Evolutionary conservation across 2,329 filamentous ascomycete species (phyloP), one percentile per base, ranked within the genome.

Genomic region (Orbilia oligospora): DNA sequence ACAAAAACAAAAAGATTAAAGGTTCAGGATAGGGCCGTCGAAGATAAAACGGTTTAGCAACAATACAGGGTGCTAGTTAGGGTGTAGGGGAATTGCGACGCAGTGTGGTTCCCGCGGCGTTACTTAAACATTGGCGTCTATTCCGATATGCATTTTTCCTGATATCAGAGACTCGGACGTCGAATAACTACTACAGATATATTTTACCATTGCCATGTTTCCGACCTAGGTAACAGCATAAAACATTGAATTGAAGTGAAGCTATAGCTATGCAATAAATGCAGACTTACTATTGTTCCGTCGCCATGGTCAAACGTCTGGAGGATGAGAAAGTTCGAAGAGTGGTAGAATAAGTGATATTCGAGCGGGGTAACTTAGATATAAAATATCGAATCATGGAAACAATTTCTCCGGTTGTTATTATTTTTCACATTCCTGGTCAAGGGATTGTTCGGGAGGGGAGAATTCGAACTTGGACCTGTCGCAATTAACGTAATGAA

Each of bases 241-340:
- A 14, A 20, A 20, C 16, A 44, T 3, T n/a, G 41, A 44, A 44
- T n/a, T 18, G 16, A 18, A 44, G 2, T n/a, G 4, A 1, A 46
- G 16, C 2, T 20, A 4, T 18, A 51, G 5, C 9, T 41, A 41
- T 20, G 3, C 8, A 51, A 51, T 51, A 10, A 30, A 3, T 20
- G n/a, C n/a, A 6, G 10, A 58, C 73, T 44, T 67, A 77, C 73
- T 77, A 77, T 63, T 77, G 73, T 71, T 77, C 73, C n/a, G 73
- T 77, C 6, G 67, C 58, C 73, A 77, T 77, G 49, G 73, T 67
- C 44, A 70, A 51, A 41, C 30, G 5, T 61, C 67, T 77, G 61
- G 73, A 65, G 22, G 61, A 41, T 38, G 58, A 27, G 51, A 65
- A 66, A 5, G 58, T 44, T n/a, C 63, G 73, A 58, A 36, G 16